Base-by-base conservation (phyloP, 2,329 filamentous ascomycete species). In the Talaromyces sp. region DNA sequence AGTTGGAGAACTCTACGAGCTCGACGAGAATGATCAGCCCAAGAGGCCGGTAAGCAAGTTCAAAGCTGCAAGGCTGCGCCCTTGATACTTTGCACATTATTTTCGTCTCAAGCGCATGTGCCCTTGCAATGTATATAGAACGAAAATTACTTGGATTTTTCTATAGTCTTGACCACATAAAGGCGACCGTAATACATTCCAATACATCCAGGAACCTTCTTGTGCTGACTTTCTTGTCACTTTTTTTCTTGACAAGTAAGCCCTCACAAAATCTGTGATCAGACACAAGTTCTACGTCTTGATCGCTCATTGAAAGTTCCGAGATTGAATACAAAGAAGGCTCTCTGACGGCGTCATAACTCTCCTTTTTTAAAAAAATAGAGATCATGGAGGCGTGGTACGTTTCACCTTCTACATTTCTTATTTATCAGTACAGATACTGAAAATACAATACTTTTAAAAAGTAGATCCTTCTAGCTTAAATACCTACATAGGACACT, bases 1-100 rank as follows among this genome's bases (percentile, higher is more conserved):
- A 57, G 83, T 81, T 52, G 83, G 82, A 52, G 79, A 92, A 51
- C 81, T 83, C 27, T 83, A 88, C 54, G 85, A 86, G 51, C 84
- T 67, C 57, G 64, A 70, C 14, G 60, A 62, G 14, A 62, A 62
- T 53, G 68, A 64, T 11, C 65, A 67, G 19, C 64, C 71, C 26
- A 69, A 68, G 4, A 73, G 68, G 61, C 75, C 72, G 32, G 69
- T 79, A 54, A 81, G 79, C 69, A 74, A 76, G 57, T 81, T 81
- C 68, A 79, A 74, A 62, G 77, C 79, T 62, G 77, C 79, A 17
- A 73, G 78, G 27, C 70, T 80, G 66, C 74, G 69, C 53, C 69
- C 70, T 61, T 56, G 53, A 53, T 41, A 14, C 41, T 43, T 61
- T 32, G 7, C 27, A 9, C 24, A 31, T 21, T 27, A n/a, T n/a